phyloP scores from a whole-genome alignment of 176 grass and related monocot genomes.

The Triticum dicoccoides region DNA sequence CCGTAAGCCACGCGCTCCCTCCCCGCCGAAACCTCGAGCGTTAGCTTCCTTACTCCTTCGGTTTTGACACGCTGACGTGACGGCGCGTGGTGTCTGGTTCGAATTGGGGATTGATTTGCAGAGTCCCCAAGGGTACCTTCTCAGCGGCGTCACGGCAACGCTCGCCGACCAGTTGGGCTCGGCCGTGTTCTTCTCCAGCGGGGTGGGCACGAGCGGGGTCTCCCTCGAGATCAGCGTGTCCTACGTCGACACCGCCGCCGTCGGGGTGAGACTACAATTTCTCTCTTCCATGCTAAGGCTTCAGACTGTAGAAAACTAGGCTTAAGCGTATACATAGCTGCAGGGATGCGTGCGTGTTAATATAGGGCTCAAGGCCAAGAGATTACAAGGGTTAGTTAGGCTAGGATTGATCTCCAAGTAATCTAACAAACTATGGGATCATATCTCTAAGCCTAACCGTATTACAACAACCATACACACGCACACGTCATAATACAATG shows the following conservation, averaged over 20 bases:
- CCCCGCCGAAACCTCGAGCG: neutral
- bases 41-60: neutral
- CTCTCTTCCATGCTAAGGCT: neutral
- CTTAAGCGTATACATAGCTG: too few species aligned
- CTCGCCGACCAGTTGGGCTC: constrained; percentile 78
- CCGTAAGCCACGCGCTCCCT: constrained; percentile 29
- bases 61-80: neutral
- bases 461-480: too few species aligned
- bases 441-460: too few species aligned
- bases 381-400: too few species aligned
- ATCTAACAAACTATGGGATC: too few species aligned
- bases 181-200: constrained; percentile 46
- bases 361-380: too few species aligned
- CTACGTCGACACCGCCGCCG: constrained; percentile 52
- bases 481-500: too few species aligned
- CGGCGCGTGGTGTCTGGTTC: neutral
- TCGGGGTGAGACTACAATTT: constrained; percentile 47
- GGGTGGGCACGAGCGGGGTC: constrained; percentile 33
- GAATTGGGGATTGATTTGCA: constrained; percentile 30
- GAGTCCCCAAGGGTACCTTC: constrained; percentile 52
- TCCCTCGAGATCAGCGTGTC: constrained; percentile 73
- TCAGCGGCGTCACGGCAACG: constrained; percentile 60
- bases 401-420: too few species aligned
- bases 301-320: too few species aligned
- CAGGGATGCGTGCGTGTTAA: too few species aligned